Base-by-base conservation (phyloP, 495 filamentous ascomycete genomes). In the Friedmanniomyces endolithicus region DNA sequence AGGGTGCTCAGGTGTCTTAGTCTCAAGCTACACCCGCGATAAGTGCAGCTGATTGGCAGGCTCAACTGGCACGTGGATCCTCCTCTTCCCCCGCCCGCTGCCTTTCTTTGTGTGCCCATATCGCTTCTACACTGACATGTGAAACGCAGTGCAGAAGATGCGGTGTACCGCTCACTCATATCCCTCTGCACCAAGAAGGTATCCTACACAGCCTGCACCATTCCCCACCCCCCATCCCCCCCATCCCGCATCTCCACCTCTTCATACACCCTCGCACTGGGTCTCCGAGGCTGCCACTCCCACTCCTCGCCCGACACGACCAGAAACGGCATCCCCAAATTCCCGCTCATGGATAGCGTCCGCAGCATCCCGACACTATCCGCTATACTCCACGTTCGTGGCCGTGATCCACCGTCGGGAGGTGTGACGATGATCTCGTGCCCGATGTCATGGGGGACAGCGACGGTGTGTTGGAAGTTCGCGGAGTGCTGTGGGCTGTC, bases 281-380 rank as follows among this genome's bases (percentile, higher is more conserved):
- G 49, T 16, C 59, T 24, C 20, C 59, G 19, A 27, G 54, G 59
- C 35, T 43, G 23, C 50, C 50, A 62, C 37, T 62, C 55, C 40
- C 54, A 50, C 25, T 50, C 35, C 23, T 50, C 24, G 2, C 14
- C 29, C 48, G 33, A n/a, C 31, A 45, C 17, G 24, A n/a, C 29
- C 12, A 58, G 22, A 8, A n/a, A 14, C 24, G 59, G 56, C 59
- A 62, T 58, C 8, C 59, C 56, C 22, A 62, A 34, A 22, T 52
- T 58, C n/a, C 59, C 59, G 9, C 35, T 51, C 59, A 58, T 58
- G 14, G 50, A 55, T 7, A 62, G 35, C 19, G 45, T 50, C 37
- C 59, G 20, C 27, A 62, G 27, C 59, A 62, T 62, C 6, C 52
- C 56, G 2, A 62, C 22, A 3, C 31, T 44, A 22, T 62, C 59